Conservation (phyloP, 2,329 filamentous ascomycete species). For the Ophiosphaerella narmari region DNA sequence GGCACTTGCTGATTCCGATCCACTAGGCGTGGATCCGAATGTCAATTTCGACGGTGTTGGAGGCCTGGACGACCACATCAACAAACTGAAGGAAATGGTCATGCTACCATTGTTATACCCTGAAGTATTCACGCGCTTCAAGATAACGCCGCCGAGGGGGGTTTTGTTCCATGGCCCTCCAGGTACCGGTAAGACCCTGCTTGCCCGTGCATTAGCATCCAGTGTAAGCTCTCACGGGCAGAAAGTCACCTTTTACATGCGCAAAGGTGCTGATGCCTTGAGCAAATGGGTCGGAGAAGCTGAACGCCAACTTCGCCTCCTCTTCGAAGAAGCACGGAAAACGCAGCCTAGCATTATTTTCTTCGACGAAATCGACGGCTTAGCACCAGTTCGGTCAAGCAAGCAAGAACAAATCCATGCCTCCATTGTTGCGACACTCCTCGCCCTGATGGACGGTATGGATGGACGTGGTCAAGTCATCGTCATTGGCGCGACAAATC, state of each 20-base stretch:
- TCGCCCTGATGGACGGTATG: conserved; percentile 57
- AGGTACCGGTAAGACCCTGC: conserved; percentile 95
- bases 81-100: conserved; percentile 98
- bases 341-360: conserved; percentile 99
- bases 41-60: conserved; percentile 95
- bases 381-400: conserved; percentile 93
- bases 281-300: conserved; percentile 99
- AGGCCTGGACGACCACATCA: conserved; percentile 89
- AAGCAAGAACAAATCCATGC: conserved; percentile 99
- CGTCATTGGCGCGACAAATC: conserved; percentile 97
- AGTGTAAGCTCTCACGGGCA: conserved; percentile 85
- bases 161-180: conserved; percentile 97
- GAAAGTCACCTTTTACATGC: conserved; percentile 99
- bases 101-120: conserved; percentile 91
- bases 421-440: conserved; percentile 70
- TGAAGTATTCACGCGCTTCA: conserved; percentile 87
- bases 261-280: conserved; percentile 94
- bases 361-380: conserved; percentile 97
- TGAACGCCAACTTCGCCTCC: conserved; percentile 86
- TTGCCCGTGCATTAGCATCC: conserved; percentile 89
- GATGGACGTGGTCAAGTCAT: conserved; percentile 77
- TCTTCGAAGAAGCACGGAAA: conserved; percentile 94
- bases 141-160: conserved; percentile 91
- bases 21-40: conserved; percentile 87
- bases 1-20: conserved; percentile 89